Evolutionary conservation across 176 grass and related monocot species (phyloP).

Genomic region (Raddia guianensis): DNA sequence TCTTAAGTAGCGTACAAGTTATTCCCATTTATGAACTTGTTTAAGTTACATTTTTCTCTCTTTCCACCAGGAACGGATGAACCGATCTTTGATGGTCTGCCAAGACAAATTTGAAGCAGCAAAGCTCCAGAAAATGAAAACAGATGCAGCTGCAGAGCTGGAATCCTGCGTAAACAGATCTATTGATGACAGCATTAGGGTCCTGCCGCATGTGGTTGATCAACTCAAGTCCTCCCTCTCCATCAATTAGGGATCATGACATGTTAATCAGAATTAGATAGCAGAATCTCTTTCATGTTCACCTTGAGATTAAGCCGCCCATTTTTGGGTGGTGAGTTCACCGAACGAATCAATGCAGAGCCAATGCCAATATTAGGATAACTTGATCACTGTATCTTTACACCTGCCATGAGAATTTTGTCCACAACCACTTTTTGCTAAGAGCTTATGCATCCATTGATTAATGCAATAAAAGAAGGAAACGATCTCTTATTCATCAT

Average conservation of each 20-base stretch:
- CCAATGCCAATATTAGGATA: neutral
- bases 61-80: slow-evolving; percentile 72
- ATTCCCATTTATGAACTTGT: neutral
- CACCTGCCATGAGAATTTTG: neutral
- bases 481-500: neutral
- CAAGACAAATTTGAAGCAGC: slow-evolving; percentile 87
- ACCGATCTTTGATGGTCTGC: slow-evolving; percentile 78
- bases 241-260: slow-evolving; percentile 51
- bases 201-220: slow-evolving; percentile 70
- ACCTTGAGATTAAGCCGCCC: neutral
- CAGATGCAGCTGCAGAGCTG: slow-evolving; percentile 58
- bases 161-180: slow-evolving; percentile 80
- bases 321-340: neutral
- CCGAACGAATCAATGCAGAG: slow-evolving; percentile 7
- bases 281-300: neutral
- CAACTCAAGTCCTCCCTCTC: slow-evolving; percentile 66
- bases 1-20: neutral
- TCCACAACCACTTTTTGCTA: neutral
- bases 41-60: neutral
- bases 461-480: neutral
- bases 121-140: slow-evolving; percentile 85
- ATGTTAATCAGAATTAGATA: slow-evolving; percentile 10
- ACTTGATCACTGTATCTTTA: neutral
- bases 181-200: slow-evolving; percentile 72
- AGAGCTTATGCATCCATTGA: neutral